Evolutionary conservation across 768 basidiomycete species (phyloP).

Genomic region (Pleurotus salmoneostramineus): DNA sequence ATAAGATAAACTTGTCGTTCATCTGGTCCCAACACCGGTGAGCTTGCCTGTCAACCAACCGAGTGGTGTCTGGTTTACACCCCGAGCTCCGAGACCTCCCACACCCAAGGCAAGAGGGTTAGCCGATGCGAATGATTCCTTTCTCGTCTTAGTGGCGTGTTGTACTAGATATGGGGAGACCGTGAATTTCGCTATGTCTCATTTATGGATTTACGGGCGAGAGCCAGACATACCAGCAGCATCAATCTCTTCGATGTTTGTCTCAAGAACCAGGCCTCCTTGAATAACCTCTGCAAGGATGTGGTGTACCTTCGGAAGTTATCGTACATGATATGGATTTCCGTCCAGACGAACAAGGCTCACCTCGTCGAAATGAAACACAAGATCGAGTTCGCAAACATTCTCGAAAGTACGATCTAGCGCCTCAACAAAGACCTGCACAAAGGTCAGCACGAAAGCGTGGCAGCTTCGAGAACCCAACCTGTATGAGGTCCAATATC

Average conservation of each 20-base stretch:
- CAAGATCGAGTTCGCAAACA: conserved; percentile 96
- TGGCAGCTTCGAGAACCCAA: conserved; percentile 27
- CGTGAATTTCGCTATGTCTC: not conserved
- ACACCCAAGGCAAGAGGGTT: conserved; percentile 76
- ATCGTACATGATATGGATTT: not conserved
- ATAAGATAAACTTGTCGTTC: conserved; percentile 11
- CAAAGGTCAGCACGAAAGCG: not conserved
- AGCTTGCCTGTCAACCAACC: conserved; percentile 79
- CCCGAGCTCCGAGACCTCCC: conserved; percentile 55
- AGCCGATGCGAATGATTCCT: conserved; percentile 75
- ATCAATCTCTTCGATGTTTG: conserved; percentile 85
- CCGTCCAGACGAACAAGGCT: conserved; percentile 12
- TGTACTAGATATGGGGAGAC: conserved; percentile 44
- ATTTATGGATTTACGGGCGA: not conserved
- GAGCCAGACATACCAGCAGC: conserved; percentile 46
- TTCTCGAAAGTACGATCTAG: conserved; percentile 96
- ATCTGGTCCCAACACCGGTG: conserved; percentile 58
- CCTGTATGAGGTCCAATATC: conserved; percentile 94
- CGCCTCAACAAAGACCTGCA: conserved; percentile 93
- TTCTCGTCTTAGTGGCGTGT: conserved; percentile 65
- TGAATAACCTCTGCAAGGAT: conserved; percentile 96
- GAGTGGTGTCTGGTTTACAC: conserved; percentile 63
- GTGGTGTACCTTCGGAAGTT: conserved; percentile 73
- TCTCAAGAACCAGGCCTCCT: conserved; percentile 94
- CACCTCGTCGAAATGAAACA: conserved; percentile 98